These are phyloP conservation scores for Kandelia obovata DNA, from an alignment of 345 rosid genomes.

Conservation along the genomic window DNA sequence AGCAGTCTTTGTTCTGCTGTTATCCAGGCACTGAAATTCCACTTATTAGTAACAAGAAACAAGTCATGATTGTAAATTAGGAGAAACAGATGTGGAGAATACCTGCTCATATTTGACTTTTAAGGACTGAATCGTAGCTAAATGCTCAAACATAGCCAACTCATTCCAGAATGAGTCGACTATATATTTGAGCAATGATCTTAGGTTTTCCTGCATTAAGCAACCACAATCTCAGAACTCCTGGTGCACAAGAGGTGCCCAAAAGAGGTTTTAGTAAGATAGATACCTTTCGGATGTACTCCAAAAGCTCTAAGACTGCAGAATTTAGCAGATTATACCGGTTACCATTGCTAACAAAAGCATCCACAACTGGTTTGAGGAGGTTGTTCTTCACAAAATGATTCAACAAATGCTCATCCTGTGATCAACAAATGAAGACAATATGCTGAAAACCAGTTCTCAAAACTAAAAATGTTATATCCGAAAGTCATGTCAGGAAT, in stretches of 20 bases:
- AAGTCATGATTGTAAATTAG: slow-evolving; percentile 5
- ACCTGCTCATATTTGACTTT: slow-evolving; percentile 87
- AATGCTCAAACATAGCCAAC: slow-evolving; percentile 56
- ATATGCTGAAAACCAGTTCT: slow-evolving; percentile 3
- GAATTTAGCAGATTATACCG: slow-evolving; percentile 93
- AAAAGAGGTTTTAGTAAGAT: slow-evolving; percentile 5
- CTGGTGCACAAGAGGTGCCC: slow-evolving; percentile 15
- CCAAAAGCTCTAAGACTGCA: slow-evolving; percentile 88
- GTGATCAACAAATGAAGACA: slow-evolving; percentile 22
- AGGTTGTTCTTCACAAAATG: slow-evolving; percentile 81
- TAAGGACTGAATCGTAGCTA: slow-evolving; percentile 52
- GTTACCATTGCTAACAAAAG: slow-evolving; percentile 77
- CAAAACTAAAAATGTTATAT: no score
- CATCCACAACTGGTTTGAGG: slow-evolving; percentile 83
- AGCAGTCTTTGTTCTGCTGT: slow-evolving; percentile 46
- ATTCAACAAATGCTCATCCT: slow-evolving; percentile 85
- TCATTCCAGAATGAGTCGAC: slow-evolving; percentile 86
- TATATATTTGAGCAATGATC: slow-evolving; percentile 65
- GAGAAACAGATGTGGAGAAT: slow-evolving; percentile 14
- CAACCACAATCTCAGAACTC: slow-evolving; percentile 1
- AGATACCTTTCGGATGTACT: slow-evolving; percentile 84
- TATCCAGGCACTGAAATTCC: slow-evolving; percentile 71
- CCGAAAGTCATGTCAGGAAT: no score
- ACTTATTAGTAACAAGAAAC: slow-evolving; percentile 19
- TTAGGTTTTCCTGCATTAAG: slow-evolving; percentile 71